These are phyloP conservation scores for Lyophyllum shimeji DNA, from an alignment of 768 basidiomycete genomes.

Conservation along the genomic window DNA sequence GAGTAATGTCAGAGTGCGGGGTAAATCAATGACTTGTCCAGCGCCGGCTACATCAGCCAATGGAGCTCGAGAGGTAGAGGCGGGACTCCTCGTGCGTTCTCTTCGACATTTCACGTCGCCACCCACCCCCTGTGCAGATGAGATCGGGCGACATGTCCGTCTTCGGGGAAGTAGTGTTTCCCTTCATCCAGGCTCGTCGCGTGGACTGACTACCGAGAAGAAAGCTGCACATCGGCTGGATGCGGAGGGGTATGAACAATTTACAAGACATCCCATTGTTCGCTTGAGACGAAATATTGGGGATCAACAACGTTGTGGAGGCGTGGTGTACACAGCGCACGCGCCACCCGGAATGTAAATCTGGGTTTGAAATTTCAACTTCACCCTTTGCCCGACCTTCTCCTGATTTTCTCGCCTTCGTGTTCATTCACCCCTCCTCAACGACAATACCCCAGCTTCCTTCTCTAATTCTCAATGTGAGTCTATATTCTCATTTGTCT, in stretches of 20 bases:
- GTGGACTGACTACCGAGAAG: not conserved
- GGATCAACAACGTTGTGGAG: constrained; percentile 10
- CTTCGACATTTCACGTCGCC: no score
- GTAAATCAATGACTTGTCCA: no score
- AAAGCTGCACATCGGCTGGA: not conserved
- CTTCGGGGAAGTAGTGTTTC: no score
- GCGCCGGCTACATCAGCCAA: no score
- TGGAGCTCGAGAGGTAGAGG: no score
- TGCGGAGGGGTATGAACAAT: not conserved
- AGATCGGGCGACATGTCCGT: no score
- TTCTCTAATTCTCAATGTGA: constrained; percentile 42
- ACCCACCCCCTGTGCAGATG: no score
- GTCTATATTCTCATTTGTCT: constrained; percentile 17
- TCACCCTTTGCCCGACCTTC: constrained; percentile 38
- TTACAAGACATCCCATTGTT: not conserved
- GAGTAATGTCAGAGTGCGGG: no score
- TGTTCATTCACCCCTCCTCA: constrained; percentile 44
- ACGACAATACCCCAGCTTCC: constrained; percentile 38
- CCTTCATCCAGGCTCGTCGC: no score
- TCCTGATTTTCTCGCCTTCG: constrained; percentile 45
- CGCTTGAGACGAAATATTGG: not conserved
- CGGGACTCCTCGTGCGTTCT: no score
- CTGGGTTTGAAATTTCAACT: constrained; percentile 43
- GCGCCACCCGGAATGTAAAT: constrained; percentile 38
- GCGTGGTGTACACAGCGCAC: constrained; percentile 11